Percentiles rank a stretch among this genome's conserved stretches.
Evolutionary conservation across 106 monocot species (phyloP).

Genomic region (Iris macrosiphon): DNA sequence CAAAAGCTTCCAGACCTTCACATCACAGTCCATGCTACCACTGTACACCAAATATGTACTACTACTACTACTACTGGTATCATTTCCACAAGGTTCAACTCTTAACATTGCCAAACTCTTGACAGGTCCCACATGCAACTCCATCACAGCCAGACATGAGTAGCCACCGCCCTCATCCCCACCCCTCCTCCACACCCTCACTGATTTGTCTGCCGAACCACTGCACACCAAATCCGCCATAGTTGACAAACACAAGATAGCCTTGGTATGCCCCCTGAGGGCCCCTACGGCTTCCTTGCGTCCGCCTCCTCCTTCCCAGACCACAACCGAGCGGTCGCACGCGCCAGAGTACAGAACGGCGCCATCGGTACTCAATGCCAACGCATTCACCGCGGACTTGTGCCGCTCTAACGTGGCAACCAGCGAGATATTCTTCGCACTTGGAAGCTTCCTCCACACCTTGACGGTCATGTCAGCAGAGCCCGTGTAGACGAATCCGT

Average conservation of each 20-base stretch:
- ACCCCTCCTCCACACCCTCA: constrained; percentile 33
- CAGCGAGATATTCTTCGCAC: constrained; percentile 3
- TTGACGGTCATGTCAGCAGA: constrained; percentile 41
- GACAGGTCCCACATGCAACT: constrained; percentile 23
- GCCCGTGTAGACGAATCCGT: constrained; percentile 42
- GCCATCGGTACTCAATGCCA: constrained; percentile 36
- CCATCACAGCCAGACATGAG: constrained; percentile 28
- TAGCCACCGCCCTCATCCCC: constrained; percentile 1
- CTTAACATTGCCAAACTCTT: constrained; percentile 19
- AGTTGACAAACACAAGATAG: constrained; percentile 36
- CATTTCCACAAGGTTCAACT: not conserved
- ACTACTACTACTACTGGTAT: too few species aligned
- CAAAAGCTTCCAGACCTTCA: constrained; percentile 33
- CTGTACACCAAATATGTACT: constrained; percentile 18
- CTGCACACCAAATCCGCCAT: constrained; percentile 18
- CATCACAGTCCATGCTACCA: constrained; percentile 33
- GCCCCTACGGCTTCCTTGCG: constrained; percentile 11
- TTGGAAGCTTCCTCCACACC: constrained; percentile 15
- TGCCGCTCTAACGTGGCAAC: constrained; percentile 34
- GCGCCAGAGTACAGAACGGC: constrained; percentile 47
- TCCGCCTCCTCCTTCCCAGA: constrained; percentile 29
- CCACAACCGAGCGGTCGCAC: constrained; percentile 35
- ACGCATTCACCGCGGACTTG: constrained; percentile 48
- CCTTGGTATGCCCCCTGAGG: constrained; percentile 37
- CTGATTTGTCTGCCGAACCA: constrained; percentile 38